Percentiles rank a stretch among this genome's conserved stretches.
phyloP scores from a whole-genome alignment of 2,329 filamentous ascomycete species.

The Botryosphaeria dothidea region DNA sequence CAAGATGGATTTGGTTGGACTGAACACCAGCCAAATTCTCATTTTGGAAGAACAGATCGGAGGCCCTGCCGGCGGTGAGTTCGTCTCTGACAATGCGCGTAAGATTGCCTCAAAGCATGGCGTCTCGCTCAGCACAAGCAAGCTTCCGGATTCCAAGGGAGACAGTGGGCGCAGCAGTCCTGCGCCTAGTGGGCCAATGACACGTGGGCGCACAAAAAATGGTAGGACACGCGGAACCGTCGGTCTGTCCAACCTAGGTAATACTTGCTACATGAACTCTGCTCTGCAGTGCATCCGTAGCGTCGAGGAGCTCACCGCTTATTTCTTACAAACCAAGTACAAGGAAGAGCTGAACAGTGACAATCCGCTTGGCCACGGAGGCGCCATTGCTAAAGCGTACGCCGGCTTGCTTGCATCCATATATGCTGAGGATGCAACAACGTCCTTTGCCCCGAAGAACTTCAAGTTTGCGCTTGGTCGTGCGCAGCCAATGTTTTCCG shows the following conservation, averaged over 20 bases:
- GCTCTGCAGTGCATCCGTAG: slow-evolving; percentile 92
- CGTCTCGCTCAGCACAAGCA: slow-evolving; percentile 44
- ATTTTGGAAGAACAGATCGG: slow-evolving; percentile 80
- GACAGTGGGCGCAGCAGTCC: slow-evolving; percentile 69
- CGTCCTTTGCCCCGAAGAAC: slow-evolving; percentile 73
- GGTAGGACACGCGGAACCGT: slow-evolving; percentile 74
- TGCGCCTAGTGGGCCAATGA: slow-evolving; percentile 60
- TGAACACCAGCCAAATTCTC: slow-evolving; percentile 73
- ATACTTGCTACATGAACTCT: slow-evolving; percentile 99
- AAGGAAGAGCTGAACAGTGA: slow-evolving; percentile 78
- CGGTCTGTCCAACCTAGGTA: slow-evolving; percentile 86
- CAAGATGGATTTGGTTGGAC: slow-evolving; percentile 64
- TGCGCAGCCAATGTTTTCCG: slow-evolving; percentile 83
- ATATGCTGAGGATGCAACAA: slow-evolving; percentile 66
- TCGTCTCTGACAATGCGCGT: slow-evolving; percentile 52
- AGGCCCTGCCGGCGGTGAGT: slow-evolving; percentile 55
- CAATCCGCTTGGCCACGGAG: slow-evolving; percentile 84
- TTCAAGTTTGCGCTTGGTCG: slow-evolving; percentile 83
- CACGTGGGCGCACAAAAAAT: slow-evolving; percentile 69
- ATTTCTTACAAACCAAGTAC: slow-evolving; percentile 73
- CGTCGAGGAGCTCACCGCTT: slow-evolving; percentile 89
- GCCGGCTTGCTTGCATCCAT: slow-evolving; percentile 74
- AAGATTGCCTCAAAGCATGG: slow-evolving; percentile 49
- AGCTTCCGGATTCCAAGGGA: slow-evolving; percentile 26
- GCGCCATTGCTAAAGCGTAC: slow-evolving; percentile 84